These are phyloP conservation scores for Prunus mume DNA, from an alignment of 306 rosid species.

Conservation along the genomic window DNA sequence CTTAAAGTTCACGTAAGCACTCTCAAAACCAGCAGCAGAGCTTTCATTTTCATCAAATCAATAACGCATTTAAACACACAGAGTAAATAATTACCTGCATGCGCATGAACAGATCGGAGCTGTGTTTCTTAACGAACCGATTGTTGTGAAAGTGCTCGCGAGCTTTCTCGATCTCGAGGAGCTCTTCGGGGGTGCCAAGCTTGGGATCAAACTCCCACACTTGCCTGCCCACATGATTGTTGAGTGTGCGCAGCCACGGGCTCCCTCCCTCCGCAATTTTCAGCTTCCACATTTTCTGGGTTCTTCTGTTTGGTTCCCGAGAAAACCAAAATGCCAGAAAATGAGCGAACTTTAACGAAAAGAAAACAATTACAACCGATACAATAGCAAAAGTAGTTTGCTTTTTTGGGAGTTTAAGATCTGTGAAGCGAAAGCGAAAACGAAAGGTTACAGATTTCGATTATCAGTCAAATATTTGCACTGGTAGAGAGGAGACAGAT, in stretches of 20 bases:
- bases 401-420: background rate
- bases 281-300: constrained; percentile 73
- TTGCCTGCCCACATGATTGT: constrained; percentile 72
- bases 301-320: background rate
- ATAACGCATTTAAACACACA: background rate
- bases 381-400: background rate
- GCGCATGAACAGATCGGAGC: constrained; percentile 85
- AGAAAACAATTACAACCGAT: background rate
- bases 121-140: constrained; percentile 61
- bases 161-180: constrained; percentile 42
- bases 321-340: background rate
- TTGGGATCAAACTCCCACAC: constrained; percentile 81
- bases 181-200: constrained; percentile 48
- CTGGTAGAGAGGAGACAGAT: background rate
- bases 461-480: background rate
- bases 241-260: constrained; percentile 63
- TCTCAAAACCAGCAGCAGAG: constrained; percentile 1
- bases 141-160: constrained; percentile 40
- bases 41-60: background rate
- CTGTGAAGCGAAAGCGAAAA: background rate
- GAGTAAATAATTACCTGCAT: constrained; percentile 44
- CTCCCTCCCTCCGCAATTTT: constrained; percentile 69
- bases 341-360: background rate
- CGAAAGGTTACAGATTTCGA: background rate
- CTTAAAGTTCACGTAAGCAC: background rate